Evolutionary conservation across 2,329 filamentous ascomycete species (phyloP).

Genomic region (Neofusicoccum ribis): DNA sequence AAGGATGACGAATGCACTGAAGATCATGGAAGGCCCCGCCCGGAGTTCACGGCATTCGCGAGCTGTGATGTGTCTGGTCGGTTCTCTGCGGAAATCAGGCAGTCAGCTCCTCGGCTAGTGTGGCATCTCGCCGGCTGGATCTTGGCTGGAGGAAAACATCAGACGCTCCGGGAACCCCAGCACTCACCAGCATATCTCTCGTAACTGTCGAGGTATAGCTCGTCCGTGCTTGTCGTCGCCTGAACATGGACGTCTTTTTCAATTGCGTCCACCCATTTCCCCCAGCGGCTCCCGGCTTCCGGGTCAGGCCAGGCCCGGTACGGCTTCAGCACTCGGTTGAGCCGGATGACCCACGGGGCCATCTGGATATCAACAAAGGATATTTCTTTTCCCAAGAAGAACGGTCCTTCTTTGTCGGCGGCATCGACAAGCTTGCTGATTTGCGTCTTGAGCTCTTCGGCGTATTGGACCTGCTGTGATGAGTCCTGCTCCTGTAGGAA

Average conservation of each 20-base stretch:
- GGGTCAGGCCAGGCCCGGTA: slow-evolving; percentile 68
- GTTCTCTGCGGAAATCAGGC: slow-evolving; percentile 49
- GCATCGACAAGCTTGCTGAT: slow-evolving; percentile 63
- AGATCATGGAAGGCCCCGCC: slow-evolving; percentile 52
- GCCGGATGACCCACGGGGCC: slow-evolving; percentile 71
- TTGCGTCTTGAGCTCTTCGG: slow-evolving; percentile 63
- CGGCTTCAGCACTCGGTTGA: slow-evolving; percentile 65
- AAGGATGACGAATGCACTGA: not conserved
- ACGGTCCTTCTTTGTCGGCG: slow-evolving; percentile 63
- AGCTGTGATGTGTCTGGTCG: slow-evolving; percentile 59
- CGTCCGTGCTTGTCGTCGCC: slow-evolving; percentile 66
- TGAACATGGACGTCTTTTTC: slow-evolving; percentile 63
- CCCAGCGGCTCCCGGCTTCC: slow-evolving; percentile 64
- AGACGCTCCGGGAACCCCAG: no score
- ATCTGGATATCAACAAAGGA: slow-evolving; percentile 73
- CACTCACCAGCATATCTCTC: slow-evolving; percentile 59
- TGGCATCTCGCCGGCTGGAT: not conserved
- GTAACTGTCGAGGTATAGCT: slow-evolving; percentile 68
- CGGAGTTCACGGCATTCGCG: slow-evolving; percentile 61
- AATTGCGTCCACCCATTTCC: slow-evolving; percentile 68
- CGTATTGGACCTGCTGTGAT: slow-evolving; percentile 58
- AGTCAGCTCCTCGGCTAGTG: not conserved
- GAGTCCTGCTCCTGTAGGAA: slow-evolving; percentile 67
- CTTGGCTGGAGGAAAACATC: not conserved
- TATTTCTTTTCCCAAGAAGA: slow-evolving; percentile 62